These are phyloP conservation scores for Aspergillus affinis DNA, from an alignment of 495 filamentous ascomycete genomes.

Conservation along the genomic window DNA sequence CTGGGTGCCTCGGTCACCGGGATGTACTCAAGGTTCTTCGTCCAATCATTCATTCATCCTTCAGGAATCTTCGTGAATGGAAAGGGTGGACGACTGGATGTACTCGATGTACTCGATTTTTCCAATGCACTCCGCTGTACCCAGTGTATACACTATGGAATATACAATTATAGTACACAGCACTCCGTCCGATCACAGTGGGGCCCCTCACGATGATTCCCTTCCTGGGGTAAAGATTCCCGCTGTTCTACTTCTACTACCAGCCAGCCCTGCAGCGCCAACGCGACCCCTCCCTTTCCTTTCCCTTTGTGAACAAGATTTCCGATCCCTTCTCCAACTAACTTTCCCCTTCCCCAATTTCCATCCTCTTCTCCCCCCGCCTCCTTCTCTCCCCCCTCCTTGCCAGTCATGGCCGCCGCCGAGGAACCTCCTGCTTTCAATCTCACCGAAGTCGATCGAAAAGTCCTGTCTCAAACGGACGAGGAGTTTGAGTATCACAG, in stretches of 20 bases:
- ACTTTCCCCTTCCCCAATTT: neutral
- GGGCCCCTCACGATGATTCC: conserved; percentile 1
- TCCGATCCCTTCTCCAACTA: neutral
- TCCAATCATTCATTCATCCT: too few relatives aligned
- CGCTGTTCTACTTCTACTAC: neutral
- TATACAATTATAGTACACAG: too few relatives aligned
- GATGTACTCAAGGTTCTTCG: too few relatives aligned
- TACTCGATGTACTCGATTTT: too few relatives aligned
- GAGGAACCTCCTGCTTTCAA: conserved; percentile 50
- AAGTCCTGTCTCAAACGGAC: conserved; percentile 66
- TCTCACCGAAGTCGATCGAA: conserved; percentile 63
- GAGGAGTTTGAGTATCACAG: conserved; percentile 66
- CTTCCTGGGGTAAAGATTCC: conserved; percentile 18
- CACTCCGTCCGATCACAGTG: too few relatives aligned
- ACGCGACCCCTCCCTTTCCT: conserved; percentile 11
- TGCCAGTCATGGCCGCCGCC: conserved; percentile 8
- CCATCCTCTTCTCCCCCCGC: neutral
- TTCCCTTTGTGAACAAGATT: neutral
- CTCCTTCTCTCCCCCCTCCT: too few relatives aligned
- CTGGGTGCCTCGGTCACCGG: too few relatives aligned
- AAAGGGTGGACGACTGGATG: too few relatives aligned
- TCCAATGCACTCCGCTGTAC: too few relatives aligned
- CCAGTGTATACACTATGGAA: too few relatives aligned
- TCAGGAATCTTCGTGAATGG: too few relatives aligned
- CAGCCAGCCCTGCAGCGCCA: too few relatives aligned